Conservation (phyloP, 345 rosid species). For the Moricandia arvensis region DNA sequence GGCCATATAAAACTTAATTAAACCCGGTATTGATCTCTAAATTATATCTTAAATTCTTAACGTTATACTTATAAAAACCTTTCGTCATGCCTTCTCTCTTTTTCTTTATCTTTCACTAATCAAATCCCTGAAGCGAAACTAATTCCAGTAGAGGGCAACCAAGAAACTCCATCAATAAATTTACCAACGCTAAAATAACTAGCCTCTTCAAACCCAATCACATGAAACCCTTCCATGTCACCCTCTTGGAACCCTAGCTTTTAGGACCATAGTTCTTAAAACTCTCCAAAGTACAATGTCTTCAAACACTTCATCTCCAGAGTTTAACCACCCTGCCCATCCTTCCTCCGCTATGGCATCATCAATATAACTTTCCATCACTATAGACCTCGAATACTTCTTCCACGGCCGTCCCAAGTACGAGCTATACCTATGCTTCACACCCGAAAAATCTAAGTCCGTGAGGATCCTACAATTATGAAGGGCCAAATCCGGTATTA, state of each 20-base stretch:
- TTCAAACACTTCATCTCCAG: conserved; percentile 57
- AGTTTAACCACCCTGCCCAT: conserved; percentile 70
- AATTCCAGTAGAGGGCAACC: conserved; percentile 74
- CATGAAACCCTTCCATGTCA: conserved; percentile 67
- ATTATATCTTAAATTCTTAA: neutral
- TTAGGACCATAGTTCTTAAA: conserved; percentile 65
- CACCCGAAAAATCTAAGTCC: conserved; percentile 36
- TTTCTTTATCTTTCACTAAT: neutral
- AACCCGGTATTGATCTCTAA: neutral
- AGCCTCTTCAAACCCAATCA: conserved; percentile 59
- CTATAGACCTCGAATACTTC: conserved; percentile 59
- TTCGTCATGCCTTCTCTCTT: neutral
- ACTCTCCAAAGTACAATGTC: conserved; percentile 81
- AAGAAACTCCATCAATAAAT: conserved; percentile 64
- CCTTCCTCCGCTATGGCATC: conserved; percentile 49
- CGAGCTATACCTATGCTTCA: conserved; percentile 37
- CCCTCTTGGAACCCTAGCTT: conserved; percentile 57
- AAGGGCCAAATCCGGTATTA: conserved; percentile 69
- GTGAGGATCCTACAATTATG: conserved; percentile 54
- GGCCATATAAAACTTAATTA: neutral
- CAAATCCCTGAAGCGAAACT: conserved; percentile 35
- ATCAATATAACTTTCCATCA: conserved; percentile 67
- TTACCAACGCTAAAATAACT: conserved; percentile 64
- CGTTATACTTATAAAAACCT: neutral
- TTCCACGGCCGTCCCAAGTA: conserved; percentile 89